Evolutionary conservation across 345 rosid species (phyloP).

Genomic region (Populus deltoides): DNA sequence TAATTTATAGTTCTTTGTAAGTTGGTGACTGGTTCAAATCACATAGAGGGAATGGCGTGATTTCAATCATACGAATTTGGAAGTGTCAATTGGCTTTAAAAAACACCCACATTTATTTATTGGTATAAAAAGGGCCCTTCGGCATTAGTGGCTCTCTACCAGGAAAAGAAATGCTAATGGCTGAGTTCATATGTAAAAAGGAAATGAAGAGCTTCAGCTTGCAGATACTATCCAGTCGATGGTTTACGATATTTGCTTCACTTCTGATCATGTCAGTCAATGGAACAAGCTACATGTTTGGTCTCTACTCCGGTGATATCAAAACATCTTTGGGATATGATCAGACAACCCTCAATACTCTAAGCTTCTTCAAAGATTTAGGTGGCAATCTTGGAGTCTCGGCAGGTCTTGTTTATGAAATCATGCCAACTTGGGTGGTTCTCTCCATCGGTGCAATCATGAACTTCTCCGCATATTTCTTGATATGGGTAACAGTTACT

Average conservation of each 20-base stretch:
- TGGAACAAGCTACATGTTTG: slow-evolving; percentile 18
- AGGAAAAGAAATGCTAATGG: not conserved
- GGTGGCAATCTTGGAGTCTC: slow-evolving; percentile 17
- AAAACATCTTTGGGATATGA: slow-evolving; percentile 18
- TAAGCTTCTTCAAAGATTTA: slow-evolving; percentile 24
- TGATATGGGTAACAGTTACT: slow-evolving; percentile 17
- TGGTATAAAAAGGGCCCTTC: too few relatives aligned
- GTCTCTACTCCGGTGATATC: slow-evolving; percentile 15
- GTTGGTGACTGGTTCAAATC: too few relatives aligned
- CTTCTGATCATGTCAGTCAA: slow-evolving; percentile 17
- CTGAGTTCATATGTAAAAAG: not conserved
- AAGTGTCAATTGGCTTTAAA: too few relatives aligned
- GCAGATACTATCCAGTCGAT: slow-evolving; percentile 6
- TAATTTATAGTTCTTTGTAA: too few relatives aligned
- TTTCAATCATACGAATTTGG: too few relatives aligned
- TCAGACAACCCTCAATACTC: slow-evolving; percentile 13
- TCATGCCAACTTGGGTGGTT: slow-evolving; percentile 12
- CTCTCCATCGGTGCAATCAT: not conserved
- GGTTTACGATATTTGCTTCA: slow-evolving; percentile 19
- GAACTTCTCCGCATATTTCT: slow-evolving; percentile 14
- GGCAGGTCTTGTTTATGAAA: slow-evolving; percentile 7
- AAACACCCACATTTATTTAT: too few relatives aligned
- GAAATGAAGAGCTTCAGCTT: slow-evolving; percentile 1
- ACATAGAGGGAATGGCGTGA: too few relatives aligned
- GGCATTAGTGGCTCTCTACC: too few relatives aligned